Base-by-base conservation (phyloP, 352 stramenopile species). In the Phytophthora agathidicida region DNA sequence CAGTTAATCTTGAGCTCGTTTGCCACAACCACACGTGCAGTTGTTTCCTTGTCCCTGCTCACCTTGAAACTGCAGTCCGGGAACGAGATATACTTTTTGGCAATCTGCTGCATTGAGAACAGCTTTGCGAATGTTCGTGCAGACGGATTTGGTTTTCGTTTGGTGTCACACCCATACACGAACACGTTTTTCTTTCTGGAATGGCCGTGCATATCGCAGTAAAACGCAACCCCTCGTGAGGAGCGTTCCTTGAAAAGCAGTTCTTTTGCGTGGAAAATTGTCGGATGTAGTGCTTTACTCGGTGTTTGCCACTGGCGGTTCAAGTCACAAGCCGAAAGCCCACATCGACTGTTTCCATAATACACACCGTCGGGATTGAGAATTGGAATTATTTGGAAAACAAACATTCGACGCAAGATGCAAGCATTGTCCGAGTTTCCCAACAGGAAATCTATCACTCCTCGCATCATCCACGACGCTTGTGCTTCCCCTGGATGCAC, bases 321-420 rank as follows among this genome's bases (percentile, higher is more conserved):
- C 28, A 98, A 66, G 49, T 98, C 91, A 36, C 71, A 89, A 30
- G 65, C 84, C 11, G 77, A 86, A 2, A 97, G 70, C 2, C 77
- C 89, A 52, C 88, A 97, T 13, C 94, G 84, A 59, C 95, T 97
- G 63, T 98, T 98, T 17, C 94, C 94, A 36, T 83, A 91, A 53
- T 95, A 88, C 5, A 98, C 94, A 10, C 94, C 94, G 47, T 98
- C 94, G 0, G 94, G 94, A 43, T 98, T 98, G 7, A 98, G 75
- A 59, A 98, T 96, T 1, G 94, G 94, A 2, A 98, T 80, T 31
- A 98, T 75, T 24, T 93, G 82, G 56, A 98, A 98, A 4, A 98
- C 66, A 58, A 96, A 97, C n/a, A 95, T 71, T 10, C 77, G 66
- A 8, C 94, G 83, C 23, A 98, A 71, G 5, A 89, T 48, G 3